Conservation (phyloP, 441 rosid genomes). For the Flueggea neowawraea region DNA sequence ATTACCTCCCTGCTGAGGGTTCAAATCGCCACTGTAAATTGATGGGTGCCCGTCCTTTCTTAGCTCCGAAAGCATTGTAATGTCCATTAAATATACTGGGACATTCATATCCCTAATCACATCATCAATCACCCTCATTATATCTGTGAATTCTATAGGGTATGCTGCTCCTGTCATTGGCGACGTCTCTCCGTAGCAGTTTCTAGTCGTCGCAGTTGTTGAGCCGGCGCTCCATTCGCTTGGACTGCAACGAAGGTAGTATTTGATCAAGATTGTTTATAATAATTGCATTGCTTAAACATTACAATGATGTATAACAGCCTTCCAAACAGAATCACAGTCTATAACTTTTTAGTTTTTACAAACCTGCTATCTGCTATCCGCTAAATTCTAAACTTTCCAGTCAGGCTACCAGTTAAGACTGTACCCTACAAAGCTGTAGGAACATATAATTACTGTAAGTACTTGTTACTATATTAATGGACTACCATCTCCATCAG, state of each 20-base stretch:
- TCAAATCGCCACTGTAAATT: conserved; percentile 78
- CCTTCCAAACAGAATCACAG: no score
- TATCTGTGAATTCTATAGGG: conserved; percentile 56
- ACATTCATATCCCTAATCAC: conserved; percentile 50
- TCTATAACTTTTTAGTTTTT: no score
- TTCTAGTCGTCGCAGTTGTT: conserved; percentile 32
- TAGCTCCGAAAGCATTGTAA: conserved; percentile 77
- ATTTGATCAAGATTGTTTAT: background rate
- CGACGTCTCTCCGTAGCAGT: conserved; percentile 74
- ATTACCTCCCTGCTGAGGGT: conserved; percentile 52
- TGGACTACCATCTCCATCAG: no score
- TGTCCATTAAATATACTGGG: conserved; percentile 69
- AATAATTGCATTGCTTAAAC: background rate
- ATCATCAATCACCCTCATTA: conserved; percentile 63
- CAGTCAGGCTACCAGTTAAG: no score
- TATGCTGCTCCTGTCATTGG: conserved; percentile 51
- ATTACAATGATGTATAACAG: no score
- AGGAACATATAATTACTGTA: no score
- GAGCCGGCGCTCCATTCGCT: conserved; percentile 59
- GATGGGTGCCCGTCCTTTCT: conserved; percentile 92
- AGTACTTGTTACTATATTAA: no score
- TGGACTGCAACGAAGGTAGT: conserved; percentile 40
- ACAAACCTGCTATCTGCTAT: no score
- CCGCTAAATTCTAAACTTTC: no score
- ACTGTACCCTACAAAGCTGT: no score